phyloP scores from a whole-genome alignment of 2,329 filamentous ascomycete species.

The Fusarium lyarnte region DNA sequence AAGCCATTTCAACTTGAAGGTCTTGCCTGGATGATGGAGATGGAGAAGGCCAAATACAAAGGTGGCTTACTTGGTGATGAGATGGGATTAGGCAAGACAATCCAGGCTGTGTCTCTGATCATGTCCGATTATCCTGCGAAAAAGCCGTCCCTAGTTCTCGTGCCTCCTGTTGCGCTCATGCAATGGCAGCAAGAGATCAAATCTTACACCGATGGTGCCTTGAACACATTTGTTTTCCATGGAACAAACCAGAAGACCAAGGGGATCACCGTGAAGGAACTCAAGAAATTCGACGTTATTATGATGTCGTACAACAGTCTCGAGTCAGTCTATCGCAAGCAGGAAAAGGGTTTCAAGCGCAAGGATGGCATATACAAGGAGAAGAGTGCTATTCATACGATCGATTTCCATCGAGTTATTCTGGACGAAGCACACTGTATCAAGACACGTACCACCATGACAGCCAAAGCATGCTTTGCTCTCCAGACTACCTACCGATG shows the following conservation, averaged over 20 bases:
- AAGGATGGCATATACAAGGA: constrained; percentile 85
- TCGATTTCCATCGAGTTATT: constrained; percentile 89
- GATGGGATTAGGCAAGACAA: constrained; percentile 99
- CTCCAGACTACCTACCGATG: constrained; percentile 89
- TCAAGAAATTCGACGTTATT: constrained; percentile 89
- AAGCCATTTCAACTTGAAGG: constrained; percentile 96
- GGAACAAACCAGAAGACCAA: constrained; percentile 87
- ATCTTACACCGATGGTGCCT: constrained; percentile 83
- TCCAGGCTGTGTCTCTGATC: constrained; percentile 95
- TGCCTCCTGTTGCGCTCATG: constrained; percentile 93
- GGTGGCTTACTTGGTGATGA: constrained; percentile 95
- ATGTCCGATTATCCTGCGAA: constrained; percentile 96
- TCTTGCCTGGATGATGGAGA: constrained; percentile 90
- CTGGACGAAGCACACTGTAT: constrained; percentile 97
- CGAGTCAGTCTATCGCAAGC: constrained; percentile 91
- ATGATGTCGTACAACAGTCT: constrained; percentile 96
- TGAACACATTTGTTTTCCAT: constrained; percentile 92
- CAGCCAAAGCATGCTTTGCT: constrained; percentile 94
- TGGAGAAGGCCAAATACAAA: constrained; percentile 86
- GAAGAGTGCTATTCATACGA: constrained; percentile 80
- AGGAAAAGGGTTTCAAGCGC: constrained; percentile 88
- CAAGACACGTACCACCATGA: constrained; percentile 88
- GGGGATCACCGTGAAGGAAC: constrained; percentile 74
- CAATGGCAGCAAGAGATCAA: constrained; percentile 90
- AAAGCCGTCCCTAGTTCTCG: constrained; percentile 84